Evolutionary conservation across 768 basidiomycete genomes (phyloP).

Genomic region (Suillus spraguei): DNA sequence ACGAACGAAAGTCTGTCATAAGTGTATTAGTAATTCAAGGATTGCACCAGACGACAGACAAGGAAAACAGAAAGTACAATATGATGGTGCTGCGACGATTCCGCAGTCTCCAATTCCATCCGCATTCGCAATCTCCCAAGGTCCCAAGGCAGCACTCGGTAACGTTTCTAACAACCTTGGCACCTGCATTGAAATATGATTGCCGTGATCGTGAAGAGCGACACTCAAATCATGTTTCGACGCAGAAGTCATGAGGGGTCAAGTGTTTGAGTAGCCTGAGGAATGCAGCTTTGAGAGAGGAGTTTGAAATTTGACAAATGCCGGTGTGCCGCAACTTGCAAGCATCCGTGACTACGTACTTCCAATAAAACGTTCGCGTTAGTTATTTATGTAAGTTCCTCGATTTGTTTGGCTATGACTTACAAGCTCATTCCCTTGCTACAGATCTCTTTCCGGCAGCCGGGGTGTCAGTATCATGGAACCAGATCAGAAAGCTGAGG

Average conservation of each 20-base stretch:
- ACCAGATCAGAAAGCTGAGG: constrained; percentile 1
- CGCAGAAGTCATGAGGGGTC: no score
- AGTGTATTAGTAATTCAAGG: not conserved
- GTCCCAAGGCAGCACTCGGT: not conserved
- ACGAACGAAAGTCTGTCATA: not conserved
- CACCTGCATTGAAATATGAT: not conserved
- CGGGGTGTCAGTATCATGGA: not conserved
- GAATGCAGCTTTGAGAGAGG: no score
- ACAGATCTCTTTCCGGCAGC: not conserved
- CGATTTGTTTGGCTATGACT: no score
- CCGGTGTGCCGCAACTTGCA: no score
- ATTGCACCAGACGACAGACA: not conserved
- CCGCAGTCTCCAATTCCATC: not conserved
- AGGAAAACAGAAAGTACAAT: not conserved
- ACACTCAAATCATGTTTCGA: no score
- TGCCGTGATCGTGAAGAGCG: no score
- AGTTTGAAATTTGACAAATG: no score
- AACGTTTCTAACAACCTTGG: not conserved
- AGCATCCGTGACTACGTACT: no score
- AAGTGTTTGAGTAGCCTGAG: no score
- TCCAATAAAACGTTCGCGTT: no score
- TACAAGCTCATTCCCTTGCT: no score
- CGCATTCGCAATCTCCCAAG: not conserved
- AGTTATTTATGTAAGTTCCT: no score
- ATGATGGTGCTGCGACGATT: not conserved